Conservation (phyloP, 2,329 filamentous ascomycete genomes). For the Penicillium sp. region DNA sequence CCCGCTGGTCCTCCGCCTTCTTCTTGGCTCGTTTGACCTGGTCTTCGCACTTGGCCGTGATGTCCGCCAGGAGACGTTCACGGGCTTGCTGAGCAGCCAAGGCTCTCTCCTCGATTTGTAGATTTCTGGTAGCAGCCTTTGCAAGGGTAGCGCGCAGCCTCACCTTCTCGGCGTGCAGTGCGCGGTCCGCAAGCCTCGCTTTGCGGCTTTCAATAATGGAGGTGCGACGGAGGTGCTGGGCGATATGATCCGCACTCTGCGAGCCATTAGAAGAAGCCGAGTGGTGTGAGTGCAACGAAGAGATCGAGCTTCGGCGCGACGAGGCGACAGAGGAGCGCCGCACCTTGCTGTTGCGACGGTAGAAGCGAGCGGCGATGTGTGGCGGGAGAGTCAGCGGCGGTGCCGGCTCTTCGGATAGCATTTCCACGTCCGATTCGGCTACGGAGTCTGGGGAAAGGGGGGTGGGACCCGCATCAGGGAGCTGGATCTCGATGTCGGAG, state of each 20-base stretch:
- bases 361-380: conserved; percentile 63
- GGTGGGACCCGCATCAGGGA: conserved; percentile 34
- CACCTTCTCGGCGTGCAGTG: conserved; percentile 65
- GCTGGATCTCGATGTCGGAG: conserved; percentile 43
- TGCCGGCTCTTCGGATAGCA: conserved; percentile 38
- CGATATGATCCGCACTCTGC: conserved; percentile 58
- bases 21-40: conserved; percentile 65
- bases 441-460: conserved; percentile 26
- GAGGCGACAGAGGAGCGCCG: conserved; percentile 62
- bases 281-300: conserved; percentile 61
- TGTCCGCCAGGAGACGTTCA: conserved; percentile 63
- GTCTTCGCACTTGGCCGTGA: conserved; percentile 64
- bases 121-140: conserved; percentile 57
- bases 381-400: conserved; percentile 54
- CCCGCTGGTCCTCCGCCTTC: conserved; percentile 64
- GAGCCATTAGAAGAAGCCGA: conserved; percentile 52
- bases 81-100: conserved; percentile 62
- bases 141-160: conserved; percentile 61
- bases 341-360: conserved; percentile 51
- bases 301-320: conserved; percentile 64
- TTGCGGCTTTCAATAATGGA: conserved; percentile 65
- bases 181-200: conserved; percentile 62
- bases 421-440: conserved; percentile 41
- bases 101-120: conserved; percentile 61
- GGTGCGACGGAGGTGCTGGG: conserved; percentile 63